Evolutionary conservation across 208 protist species (phyloP), one percentile per base, ranked within the genome.

Genomic region (Chromosphaera perkinsii): DNA sequence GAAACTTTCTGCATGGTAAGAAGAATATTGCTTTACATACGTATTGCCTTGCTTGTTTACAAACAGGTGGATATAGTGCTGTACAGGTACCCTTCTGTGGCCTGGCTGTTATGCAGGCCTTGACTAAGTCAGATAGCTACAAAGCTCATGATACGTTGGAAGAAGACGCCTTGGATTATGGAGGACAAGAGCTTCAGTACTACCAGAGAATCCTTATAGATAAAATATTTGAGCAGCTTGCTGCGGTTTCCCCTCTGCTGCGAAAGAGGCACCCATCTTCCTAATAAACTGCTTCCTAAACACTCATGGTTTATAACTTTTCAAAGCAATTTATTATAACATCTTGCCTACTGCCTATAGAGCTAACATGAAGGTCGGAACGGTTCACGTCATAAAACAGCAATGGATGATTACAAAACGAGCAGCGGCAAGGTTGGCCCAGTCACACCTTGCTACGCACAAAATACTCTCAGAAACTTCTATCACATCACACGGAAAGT

Each of bases 61-160:
- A n/a, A n/a, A n/a, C n/a, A n/a, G 52, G 52, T 24, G 52, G 52
- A 5, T 59, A 59, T 59, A 37, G 4, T 24, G 29, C 52, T 22
- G 7, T 7, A 20, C 52, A 59, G 7, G 22, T 24, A 42, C 52
- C 52, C 12, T 59, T 43, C 33, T 59, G 52, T 40, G 52, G 52
- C 12, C 27, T 59, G 48, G n/a, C 20, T 24, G 48, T 54, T n/a
- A 24, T 54, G 14, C 20, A 54, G 48, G 48, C 48, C 7, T 29
- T 54, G 5, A 14, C 26, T n/a, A 24, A 24, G 14, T 14, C 29
- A 29, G 20, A n/a, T n/a, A n/a, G n/a, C 5, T 12, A 5, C n/a
- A n/a, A 24, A 31, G 48, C 29, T 54, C 9, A 9, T 14, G 5
- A n/a, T 29, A 12, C 48, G 20, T 54, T 32, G 14, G 48, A 54